Percentiles rank a stretch among this genome's conserved stretches.
phyloP scores from a whole-genome alignment of 1,139 yeast genomes.

The Candida sp. region DNA sequence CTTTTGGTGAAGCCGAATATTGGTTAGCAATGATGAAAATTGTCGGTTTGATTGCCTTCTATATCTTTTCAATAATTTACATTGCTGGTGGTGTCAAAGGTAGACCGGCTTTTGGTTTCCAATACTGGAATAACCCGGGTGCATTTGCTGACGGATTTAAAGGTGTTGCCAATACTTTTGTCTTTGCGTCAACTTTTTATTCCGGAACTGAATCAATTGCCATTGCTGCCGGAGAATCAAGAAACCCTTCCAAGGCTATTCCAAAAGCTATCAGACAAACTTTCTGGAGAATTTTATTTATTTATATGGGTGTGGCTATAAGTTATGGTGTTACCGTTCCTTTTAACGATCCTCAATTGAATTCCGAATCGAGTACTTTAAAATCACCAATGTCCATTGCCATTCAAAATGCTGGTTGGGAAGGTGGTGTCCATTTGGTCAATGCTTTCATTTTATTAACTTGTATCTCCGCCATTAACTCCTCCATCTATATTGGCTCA shows the following conservation, averaged over 20 bases:
- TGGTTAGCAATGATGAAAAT: slow-evolving; percentile 60
- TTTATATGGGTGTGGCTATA: slow-evolving; percentile 54
- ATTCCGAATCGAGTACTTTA: slow-evolving; percentile 22
- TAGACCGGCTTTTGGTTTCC: slow-evolving; percentile 49
- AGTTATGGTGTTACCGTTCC: slow-evolving; percentile 56
- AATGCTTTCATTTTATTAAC: slow-evolving; percentile 51
- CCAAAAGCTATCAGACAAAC: slow-evolving; percentile 62
- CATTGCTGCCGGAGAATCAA: slow-evolving; percentile 53
- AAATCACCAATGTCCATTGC: slow-evolving; percentile 46
- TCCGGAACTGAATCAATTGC: slow-evolving; percentile 60
- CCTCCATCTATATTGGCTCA: slow-evolving; percentile 51
- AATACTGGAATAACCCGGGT: slow-evolving; percentile 52
- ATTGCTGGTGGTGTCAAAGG: slow-evolving; percentile 66
- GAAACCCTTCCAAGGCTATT: slow-evolving; percentile 52
- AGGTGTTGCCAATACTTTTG: slow-evolving; percentile 69
- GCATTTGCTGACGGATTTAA: slow-evolving; percentile 53
- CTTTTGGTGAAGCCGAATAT: slow-evolving; percentile 68
- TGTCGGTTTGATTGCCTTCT: slow-evolving; percentile 52
- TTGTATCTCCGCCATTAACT: slow-evolving; percentile 52
- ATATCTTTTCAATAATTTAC: slow-evolving; percentile 55
- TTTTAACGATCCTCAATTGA: slow-evolving; percentile 39
- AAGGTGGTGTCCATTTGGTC: slow-evolving; percentile 45
- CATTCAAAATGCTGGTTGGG: slow-evolving; percentile 45
- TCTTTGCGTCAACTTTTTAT: slow-evolving; percentile 62
- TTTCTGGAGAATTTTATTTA: slow-evolving; percentile 47